Conservation (phyloP, 345 rosid genomes). For the Toxicodendron radicans region DNA sequence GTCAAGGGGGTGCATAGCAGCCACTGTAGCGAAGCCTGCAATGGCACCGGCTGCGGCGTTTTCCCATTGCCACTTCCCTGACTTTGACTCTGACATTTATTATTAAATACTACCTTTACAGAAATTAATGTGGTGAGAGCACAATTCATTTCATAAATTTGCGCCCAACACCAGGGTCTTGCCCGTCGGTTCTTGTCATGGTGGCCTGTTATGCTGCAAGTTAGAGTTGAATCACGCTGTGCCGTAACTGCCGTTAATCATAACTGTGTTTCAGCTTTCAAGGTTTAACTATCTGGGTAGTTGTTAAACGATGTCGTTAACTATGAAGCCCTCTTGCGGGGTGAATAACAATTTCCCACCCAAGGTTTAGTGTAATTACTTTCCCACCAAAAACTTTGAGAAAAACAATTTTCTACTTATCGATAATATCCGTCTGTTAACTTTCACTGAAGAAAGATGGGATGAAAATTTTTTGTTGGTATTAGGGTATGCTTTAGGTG, state of each 20-base stretch:
- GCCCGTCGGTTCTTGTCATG: not conserved
- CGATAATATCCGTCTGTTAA: too few species aligned
- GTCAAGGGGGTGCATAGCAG: constrained; percentile 85
- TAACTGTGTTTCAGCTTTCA: not conserved
- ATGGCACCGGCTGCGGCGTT: constrained; percentile 83
- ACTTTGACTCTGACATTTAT: constrained; percentile 11
- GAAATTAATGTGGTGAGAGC: not conserved
- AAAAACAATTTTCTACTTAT: too few species aligned
- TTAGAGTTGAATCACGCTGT: not conserved
- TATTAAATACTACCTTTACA: not conserved
- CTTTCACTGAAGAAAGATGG: too few species aligned
- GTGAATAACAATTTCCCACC: too few species aligned
- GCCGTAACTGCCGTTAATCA: not conserved
- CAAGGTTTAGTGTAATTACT: too few species aligned
- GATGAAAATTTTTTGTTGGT: too few species aligned
- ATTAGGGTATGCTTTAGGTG: too few species aligned
- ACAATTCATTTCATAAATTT: too few species aligned
- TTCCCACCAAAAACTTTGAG: too few species aligned
- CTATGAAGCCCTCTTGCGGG: too few species aligned
- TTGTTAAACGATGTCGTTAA: not conserved
- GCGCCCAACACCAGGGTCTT: not conserved
- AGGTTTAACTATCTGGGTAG: too few species aligned
- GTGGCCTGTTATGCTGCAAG: not conserved
- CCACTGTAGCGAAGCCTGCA: constrained; percentile 88
- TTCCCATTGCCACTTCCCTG: constrained; percentile 70